Evolutionary conservation across 805 yeast genomes (phyloP), one percentile per base, ranked within the genome.

Genomic region (Zygotorulaspora florentina): DNA sequence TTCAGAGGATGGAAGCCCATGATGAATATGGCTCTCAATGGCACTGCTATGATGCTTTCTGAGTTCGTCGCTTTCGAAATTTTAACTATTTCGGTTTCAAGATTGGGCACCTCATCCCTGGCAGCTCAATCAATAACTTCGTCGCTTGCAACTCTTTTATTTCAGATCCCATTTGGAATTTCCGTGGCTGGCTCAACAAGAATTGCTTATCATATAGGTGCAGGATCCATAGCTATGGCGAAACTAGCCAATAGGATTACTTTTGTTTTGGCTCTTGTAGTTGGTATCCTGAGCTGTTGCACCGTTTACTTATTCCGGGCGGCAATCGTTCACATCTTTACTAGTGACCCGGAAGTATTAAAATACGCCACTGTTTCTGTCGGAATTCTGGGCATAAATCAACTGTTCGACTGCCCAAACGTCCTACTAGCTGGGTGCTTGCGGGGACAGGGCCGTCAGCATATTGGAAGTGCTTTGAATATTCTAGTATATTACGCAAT

Each of bases 401-500:
- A 84, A 53, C 64, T 86, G 2, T 75, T 78, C 46, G 95, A 87
- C 62, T 82, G 87, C 3, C 59, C 84, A 13, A 83, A 86, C 12
- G 78, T 83, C 36, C 80, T 85, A 13, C 81, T 87, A 2, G 80
- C 84, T 35, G 93, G 90, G 1, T 74, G 83, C 29, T 66, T 87
- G 47, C 69, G 95, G 48, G 89, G 90, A 1, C 83, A 83, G 61
- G 95, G 91, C 0, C 68, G 81, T 38, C 95, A 87, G 61, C 75
- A 73, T 40, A 72, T 84, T 38, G 95, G 95, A 2, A 87, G 91
- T 0, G 53, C 76, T 10, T 69, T 86, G 41, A 87, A 85, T 56
- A 69, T 87, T 38, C 58, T 83, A n/a, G 76, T 83, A 0, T 87
- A 87, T 65, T 87, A 87, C 62, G 72, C 75, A 2, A 66, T 84